Base-by-base conservation (phyloP, 2,329 filamentous ascomycete genomes). In the Paecilomyces formosus region DNA sequence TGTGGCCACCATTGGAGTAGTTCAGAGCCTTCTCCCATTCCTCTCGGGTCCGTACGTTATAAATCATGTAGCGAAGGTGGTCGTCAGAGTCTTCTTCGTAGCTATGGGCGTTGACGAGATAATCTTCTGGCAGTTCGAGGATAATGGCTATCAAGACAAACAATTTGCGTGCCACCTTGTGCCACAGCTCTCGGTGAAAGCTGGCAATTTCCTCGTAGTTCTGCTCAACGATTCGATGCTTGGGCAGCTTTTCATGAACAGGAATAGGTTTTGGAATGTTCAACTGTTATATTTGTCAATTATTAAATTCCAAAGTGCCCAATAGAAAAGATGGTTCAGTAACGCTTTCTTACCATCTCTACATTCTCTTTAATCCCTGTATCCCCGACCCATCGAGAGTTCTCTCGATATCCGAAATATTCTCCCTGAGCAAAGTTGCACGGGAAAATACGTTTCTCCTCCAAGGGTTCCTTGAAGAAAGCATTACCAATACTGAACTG, bases 1-100 rank as follows among this genome's bases (percentile, higher is more conserved):
- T 85, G 63, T 85, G 83, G 33, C 33, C 33, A 13, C 33, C 33
- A 13, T 39, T 39, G 11, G 33, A 39, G n/a, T 39, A 39, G 0
- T 72, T 70, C 1, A 78, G 75, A 1, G 74, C 70, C 49, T 71
- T 72, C 12, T 72, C 75, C 57, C 78, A 79, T 56, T 82, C 77
- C 33, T 81, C 77, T 0, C 72, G 68, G 0, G 75, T 76, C 33
- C 82, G 79, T 0, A 77, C 76, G 15, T 76, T 74, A 61, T 84
- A 85, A 50, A 79, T 77, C 82, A 86, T 85, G 67, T 85, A 86
- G 1, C 85, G 78, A 31, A 85, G 75, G 57, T 85, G 82, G 28
- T 83, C 82, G 61, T 85, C 82, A 21, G 79, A 78, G 49, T 80
- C 78, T 18, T 79, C 76, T 1, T 84, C 78, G 70, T 85, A 87